Percentiles rank a stretch among this genome's conserved stretches.
These are phyloP conservation scores for Linum trigynum DNA, from an alignment of 345 rosid genomes.

Conservation along the genomic window DNA sequence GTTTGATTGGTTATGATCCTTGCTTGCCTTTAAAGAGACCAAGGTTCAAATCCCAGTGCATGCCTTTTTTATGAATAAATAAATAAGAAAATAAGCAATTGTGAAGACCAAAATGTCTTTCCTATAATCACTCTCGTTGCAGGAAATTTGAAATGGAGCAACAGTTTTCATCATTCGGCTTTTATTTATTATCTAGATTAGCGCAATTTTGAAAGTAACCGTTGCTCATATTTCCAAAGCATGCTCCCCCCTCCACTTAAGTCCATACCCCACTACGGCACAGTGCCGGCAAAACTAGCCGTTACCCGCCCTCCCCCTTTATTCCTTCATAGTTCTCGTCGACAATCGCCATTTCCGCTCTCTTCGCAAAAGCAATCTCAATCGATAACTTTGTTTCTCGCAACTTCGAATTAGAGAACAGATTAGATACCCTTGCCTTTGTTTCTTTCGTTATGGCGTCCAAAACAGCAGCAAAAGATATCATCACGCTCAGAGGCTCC, in stretches of 20 bases:
- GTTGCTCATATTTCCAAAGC: constrained; percentile 7
- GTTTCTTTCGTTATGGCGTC: constrained; percentile 42
- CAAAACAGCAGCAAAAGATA: constrained; percentile 68
- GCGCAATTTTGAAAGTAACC: constrained; percentile 17
- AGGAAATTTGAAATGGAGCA: too few relatives aligned
- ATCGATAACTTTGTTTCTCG: not conserved
- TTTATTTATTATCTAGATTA: too few relatives aligned
- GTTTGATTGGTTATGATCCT: too few relatives aligned
- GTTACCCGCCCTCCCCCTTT: constrained; percentile 16
- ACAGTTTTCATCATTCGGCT: too few relatives aligned
- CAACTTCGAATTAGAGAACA: not conserved
- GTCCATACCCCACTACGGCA: not conserved
- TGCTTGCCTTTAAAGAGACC: too few relatives aligned
- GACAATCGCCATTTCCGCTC: not conserved
- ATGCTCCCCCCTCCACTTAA: not conserved
- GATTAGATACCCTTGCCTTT: not conserved
- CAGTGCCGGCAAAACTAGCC: constrained; percentile 30
- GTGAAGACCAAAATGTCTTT: too few relatives aligned
- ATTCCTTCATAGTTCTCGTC: not conserved
- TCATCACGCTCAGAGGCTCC: constrained; percentile 93
- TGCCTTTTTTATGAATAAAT: too few relatives aligned
- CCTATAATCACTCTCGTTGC: too few relatives aligned
- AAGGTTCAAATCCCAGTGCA: too few relatives aligned
- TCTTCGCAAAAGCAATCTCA: not conserved
- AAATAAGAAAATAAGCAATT: too few relatives aligned